These are phyloP conservation scores for Myxozyma neglecta DNA, from an alignment of 805 yeast species.

Conservation along the genomic window DNA sequence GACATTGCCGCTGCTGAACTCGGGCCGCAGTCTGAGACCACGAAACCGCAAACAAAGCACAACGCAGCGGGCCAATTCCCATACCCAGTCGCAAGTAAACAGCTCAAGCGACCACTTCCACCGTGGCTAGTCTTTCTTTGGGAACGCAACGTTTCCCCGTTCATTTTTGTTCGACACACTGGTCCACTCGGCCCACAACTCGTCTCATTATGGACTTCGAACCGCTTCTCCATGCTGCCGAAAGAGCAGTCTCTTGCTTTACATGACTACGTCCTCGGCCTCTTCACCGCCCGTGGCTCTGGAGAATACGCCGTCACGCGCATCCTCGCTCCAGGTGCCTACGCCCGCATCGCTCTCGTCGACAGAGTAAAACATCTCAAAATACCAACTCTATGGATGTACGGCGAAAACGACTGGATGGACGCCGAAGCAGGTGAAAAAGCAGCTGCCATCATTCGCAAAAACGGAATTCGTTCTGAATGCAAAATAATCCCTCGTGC, in stretches of 20 bases:
- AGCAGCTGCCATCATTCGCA: slow-evolving; percentile 37
- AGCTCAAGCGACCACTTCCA: slow-evolving; percentile 54
- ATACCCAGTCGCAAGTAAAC: slow-evolving; percentile 21
- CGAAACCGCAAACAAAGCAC: slow-evolving; percentile 15
- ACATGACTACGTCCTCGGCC: slow-evolving; percentile 78
- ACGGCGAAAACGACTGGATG: slow-evolving; percentile 81
- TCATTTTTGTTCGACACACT: slow-evolving; percentile 68
- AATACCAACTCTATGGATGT: slow-evolving; percentile 75
- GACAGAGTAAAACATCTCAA: slow-evolving; percentile 52
- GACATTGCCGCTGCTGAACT: not conserved
- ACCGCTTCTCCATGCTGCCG: slow-evolving; percentile 68
- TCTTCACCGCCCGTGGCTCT: slow-evolving; percentile 83
- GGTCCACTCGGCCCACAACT: slow-evolving; percentile 83
- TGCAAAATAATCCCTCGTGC: slow-evolving; percentile 48
- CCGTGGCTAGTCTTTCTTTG: slow-evolving; percentile 76
- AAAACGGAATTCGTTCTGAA: slow-evolving; percentile 35
- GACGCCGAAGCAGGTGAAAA: slow-evolving; percentile 45
- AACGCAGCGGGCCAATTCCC: slow-evolving; percentile 25
- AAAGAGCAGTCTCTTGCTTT: slow-evolving; percentile 51
- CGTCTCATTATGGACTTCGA: slow-evolving; percentile 84
- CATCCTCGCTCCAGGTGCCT: slow-evolving; percentile 86
- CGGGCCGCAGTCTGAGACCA: slow-evolving; percentile 2
- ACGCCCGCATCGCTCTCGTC: slow-evolving; percentile 72
- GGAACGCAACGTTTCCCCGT: slow-evolving; percentile 87
- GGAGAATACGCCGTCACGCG: slow-evolving; percentile 91